Evolutionary conservation across 306 rosid genomes (phyloP).

Genomic region (Cercis canadensis): DNA sequence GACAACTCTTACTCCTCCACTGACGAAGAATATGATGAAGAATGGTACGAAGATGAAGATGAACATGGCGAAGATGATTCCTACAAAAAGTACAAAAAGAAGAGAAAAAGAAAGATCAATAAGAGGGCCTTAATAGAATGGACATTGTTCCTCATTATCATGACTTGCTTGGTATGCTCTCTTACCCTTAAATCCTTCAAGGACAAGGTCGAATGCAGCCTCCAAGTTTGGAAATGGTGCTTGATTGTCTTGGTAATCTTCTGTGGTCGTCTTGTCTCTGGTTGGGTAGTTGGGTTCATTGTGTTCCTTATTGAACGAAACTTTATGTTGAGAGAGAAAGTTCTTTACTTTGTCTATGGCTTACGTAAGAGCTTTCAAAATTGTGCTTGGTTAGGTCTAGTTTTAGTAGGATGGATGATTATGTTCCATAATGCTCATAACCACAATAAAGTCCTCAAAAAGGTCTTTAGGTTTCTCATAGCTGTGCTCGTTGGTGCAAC

Average conservation of each 20-base stretch:
- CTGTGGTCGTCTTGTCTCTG: slow-evolving; percentile 32
- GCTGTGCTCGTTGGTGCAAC: slow-evolving; percentile 9
- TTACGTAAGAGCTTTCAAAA: slow-evolving; percentile 26
- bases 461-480: slow-evolving; percentile 9
- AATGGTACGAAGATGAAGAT: slow-evolving; percentile 5
- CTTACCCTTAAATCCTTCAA: slow-evolving; percentile 16
- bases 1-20: neutral
- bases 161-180: slow-evolving; percentile 30
- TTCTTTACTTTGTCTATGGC: slow-evolving; percentile 31
- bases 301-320: slow-evolving; percentile 29
- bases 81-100: neutral
- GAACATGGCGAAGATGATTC: neutral
- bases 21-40: neutral
- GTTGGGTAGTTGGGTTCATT: slow-evolving; percentile 6
- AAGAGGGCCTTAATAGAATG: slow-evolving; percentile 25
- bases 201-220: neutral
- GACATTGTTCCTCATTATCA: slow-evolving; percentile 28
- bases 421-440: neutral
- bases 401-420: slow-evolving; percentile 22
- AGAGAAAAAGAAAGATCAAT: slow-evolving; percentile 10
- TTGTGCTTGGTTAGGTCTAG: slow-evolving; percentile 32
- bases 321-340: slow-evolving; percentile 33
- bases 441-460: neutral
- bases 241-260: slow-evolving; percentile 26
- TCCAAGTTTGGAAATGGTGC: slow-evolving; percentile 38